Percentiles rank a stretch among this genome's conserved stretches.
These are phyloP conservation scores for Colletotrichum siamense DNA, from an alignment of 2,329 filamentous ascomycete genomes.

Conservation along the genomic window DNA sequence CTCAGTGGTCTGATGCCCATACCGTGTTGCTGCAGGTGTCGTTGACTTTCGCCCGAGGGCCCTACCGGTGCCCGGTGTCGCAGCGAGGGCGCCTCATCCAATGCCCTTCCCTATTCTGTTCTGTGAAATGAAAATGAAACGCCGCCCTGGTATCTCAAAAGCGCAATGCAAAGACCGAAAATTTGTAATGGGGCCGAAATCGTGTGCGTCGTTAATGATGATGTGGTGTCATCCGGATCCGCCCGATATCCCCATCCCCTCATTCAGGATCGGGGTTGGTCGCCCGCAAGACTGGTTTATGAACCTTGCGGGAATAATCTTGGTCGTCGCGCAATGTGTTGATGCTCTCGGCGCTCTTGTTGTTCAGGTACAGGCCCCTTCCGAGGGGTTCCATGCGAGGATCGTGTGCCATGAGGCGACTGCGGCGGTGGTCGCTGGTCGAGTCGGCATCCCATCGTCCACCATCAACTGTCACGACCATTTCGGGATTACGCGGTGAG, in stretches of 20 bases:
- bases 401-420: constrained; percentile 63
- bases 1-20: neutral
- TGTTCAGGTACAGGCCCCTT: constrained; percentile 60
- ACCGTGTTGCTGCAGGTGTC: neutral
- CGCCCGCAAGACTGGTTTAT: constrained; percentile 63
- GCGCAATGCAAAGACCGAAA: constrained; percentile 20
- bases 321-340: constrained; percentile 69
- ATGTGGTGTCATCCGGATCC: constrained; percentile 2
- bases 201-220: constrained; percentile 25
- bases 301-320: constrained; percentile 68
- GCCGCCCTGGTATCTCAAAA: constrained; percentile 28
- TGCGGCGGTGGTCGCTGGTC: constrained; percentile 37
- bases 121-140: constrained; percentile 21
- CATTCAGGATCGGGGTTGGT: constrained; percentile 63
- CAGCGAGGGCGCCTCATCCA: neutral
- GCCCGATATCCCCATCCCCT: neutral
- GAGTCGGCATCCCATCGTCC: constrained; percentile 23
- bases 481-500: constrained; percentile 47
- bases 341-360: constrained; percentile 67
- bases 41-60: neutral
- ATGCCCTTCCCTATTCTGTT: neutral
- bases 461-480: constrained; percentile 37
- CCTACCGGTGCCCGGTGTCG: neutral
- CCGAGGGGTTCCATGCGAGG: constrained; percentile 68
- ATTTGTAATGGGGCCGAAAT: constrained; percentile 15